Percentiles rank a stretch among this genome's conserved stretches.
Conservation (phyloP, 2,329 filamentous ascomycete genomes). For the Xylariales sp. region DNA sequence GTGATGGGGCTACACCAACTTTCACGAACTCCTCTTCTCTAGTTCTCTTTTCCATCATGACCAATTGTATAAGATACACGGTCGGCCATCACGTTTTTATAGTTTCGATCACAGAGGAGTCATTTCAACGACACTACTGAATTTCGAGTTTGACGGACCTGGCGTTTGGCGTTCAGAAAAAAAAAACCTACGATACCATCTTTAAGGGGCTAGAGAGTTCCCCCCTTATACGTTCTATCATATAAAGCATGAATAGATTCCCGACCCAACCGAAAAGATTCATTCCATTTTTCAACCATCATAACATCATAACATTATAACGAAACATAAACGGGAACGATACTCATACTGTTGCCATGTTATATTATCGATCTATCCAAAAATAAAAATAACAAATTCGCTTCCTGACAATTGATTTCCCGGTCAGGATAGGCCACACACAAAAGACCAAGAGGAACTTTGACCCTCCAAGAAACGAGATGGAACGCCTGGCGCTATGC, state of each 20-base stretch:
- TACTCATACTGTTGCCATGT: slow-evolving; percentile 16
- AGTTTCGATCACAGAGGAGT: neutral
- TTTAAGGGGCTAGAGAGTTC: neutral
- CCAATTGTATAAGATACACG: neutral
- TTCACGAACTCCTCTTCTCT: too few species aligned
- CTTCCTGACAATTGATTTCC: slow-evolving; percentile 9
- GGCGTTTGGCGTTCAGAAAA: slow-evolving; percentile 31
- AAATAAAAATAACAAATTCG: neutral
- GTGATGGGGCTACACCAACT: neutral
- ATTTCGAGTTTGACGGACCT: slow-evolving; percentile 2
- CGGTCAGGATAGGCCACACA: slow-evolving; percentile 8
- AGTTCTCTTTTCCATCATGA: too few species aligned
- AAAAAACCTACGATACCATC: slow-evolving; percentile 21
- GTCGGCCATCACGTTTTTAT: neutral
- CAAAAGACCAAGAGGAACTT: slow-evolving; percentile 23
- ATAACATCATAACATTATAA: neutral
- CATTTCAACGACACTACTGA: neutral
- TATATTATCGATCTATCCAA: slow-evolving; percentile 27
- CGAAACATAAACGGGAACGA: neutral
- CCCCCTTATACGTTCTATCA: neutral
- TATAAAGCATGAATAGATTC: neutral
- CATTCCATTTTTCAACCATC: too few species aligned
- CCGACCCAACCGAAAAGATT: neutral
- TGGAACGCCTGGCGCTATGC: slow-evolving; percentile 43
- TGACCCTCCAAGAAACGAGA: neutral